phyloP scores from a whole-genome alignment of 345 rosid genomes.

The Pistacia integerrima region DNA sequence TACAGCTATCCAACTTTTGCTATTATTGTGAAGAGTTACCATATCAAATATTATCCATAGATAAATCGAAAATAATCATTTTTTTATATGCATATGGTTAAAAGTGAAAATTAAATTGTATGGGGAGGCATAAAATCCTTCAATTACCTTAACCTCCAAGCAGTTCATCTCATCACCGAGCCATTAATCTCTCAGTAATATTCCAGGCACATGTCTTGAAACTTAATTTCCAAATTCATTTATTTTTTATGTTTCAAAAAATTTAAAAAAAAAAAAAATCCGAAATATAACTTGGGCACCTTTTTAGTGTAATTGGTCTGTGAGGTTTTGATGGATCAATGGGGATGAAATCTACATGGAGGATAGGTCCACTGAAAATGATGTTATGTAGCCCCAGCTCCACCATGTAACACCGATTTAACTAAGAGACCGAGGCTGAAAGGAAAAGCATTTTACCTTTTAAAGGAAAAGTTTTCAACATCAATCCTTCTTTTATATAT shows the following conservation, averaged over 20 bases:
- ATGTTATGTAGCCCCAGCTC: constrained; percentile 12
- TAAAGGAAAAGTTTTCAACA: constrained; percentile 11
- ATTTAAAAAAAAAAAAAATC: neutral
- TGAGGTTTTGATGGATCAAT: neutral
- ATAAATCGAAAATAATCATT: no score
- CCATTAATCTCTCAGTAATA: neutral
- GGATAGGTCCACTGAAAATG: constrained; percentile 10
- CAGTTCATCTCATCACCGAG: neutral
- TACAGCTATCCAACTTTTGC: no score
- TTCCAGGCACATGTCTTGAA: neutral
- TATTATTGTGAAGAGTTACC: no score
- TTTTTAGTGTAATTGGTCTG: neutral
- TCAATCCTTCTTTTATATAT: neutral
- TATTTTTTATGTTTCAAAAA: neutral
- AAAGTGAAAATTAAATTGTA: neutral
- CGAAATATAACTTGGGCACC: neutral
- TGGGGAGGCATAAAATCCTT: neutral
- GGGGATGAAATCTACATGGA: constrained; percentile 2
- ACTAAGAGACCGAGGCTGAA: neutral
- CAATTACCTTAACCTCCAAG: neutral
- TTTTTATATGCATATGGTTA: neutral
- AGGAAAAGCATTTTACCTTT: constrained; percentile 3
- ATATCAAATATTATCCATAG: no score
- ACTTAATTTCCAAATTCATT: neutral
- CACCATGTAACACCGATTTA: neutral